phyloP scores from a whole-genome alignment of 306 rosid genomes.

The Astragalus membranaceus region DNA sequence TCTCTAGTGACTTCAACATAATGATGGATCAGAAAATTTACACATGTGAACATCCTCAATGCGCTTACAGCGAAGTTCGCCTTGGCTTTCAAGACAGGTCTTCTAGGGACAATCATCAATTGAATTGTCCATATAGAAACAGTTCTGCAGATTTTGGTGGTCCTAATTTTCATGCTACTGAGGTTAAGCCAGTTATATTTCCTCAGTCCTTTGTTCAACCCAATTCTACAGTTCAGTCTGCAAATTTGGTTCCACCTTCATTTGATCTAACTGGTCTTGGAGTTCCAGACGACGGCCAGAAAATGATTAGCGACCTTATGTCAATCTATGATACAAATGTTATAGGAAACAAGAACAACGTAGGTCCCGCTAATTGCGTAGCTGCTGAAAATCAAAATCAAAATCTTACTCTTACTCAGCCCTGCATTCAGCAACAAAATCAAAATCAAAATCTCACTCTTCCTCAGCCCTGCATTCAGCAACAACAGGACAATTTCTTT shows the following conservation, averaged over 20 bases:
- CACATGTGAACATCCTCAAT: constrained; percentile 55
- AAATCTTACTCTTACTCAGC: constrained; percentile 15
- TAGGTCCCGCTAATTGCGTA: constrained; percentile 7
- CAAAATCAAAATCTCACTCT: not conserved
- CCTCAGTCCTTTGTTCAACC: constrained; percentile 40
- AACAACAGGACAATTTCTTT: constrained; percentile 36
- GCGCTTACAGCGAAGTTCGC: constrained; percentile 48
- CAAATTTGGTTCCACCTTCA: constrained; percentile 36
- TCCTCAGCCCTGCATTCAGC: constrained; percentile 30
- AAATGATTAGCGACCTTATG: constrained; percentile 51
- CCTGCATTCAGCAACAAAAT: constrained; percentile 25
- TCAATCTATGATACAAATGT: constrained; percentile 41
- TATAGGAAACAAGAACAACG: constrained; percentile 34
- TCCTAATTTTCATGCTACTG: constrained; percentile 39
- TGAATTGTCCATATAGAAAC: constrained; percentile 33
- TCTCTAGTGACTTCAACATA: constrained; percentile 33
- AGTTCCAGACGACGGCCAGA: constrained; percentile 57
- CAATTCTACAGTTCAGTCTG: constrained; percentile 28
- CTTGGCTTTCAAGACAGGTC: constrained; percentile 51
- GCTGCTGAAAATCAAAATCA: constrained; percentile 28
- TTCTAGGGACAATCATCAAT: constrained; percentile 63
- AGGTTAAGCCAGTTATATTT: constrained; percentile 52
- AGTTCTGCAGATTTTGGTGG: constrained; percentile 23
- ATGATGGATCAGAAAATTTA: constrained; percentile 42
- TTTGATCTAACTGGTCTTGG: constrained; percentile 43